Evolutionary conservation across 768 basidiomycete genomes (phyloP).

Genomic region (Lentinula aciculospora): DNA sequence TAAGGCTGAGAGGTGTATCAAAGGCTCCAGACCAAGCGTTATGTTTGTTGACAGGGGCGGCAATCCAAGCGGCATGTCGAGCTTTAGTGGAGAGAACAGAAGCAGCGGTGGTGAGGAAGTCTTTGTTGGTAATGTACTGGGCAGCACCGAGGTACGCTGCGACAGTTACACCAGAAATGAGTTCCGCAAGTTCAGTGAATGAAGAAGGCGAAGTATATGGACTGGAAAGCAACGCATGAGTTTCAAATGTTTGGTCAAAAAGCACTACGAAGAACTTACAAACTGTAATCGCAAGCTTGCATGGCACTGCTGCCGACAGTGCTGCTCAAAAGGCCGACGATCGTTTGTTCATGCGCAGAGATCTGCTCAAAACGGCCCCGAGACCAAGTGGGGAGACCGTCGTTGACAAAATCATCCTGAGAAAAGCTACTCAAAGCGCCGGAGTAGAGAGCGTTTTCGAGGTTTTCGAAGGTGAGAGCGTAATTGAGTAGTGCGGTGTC

Average conservation of each 20-base stretch:
- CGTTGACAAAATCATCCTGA: conserved; percentile 35
- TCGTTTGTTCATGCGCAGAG: conserved; percentile 44
- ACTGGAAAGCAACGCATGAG: too few relatives aligned
- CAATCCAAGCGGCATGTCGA: conserved; percentile 58
- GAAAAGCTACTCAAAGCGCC: conserved; percentile 38
- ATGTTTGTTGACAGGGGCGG: conserved; percentile 37
- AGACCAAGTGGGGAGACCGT: conserved; percentile 46
- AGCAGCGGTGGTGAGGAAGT: conserved; percentile 35
- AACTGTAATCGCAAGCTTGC: conserved; percentile 54
- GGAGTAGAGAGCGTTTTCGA: conserved; percentile 41
- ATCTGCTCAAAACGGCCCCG: conserved; percentile 48
- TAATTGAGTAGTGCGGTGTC: too few relatives aligned
- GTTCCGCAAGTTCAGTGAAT: conserved; percentile 44
- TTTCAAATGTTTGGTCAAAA: too few relatives aligned
- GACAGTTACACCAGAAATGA: conserved; percentile 45
- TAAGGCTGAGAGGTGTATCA: conserved; percentile 29
- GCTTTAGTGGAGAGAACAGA: conserved; percentile 51
- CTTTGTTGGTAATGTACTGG: conserved; percentile 34
- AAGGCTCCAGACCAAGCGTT: conserved; percentile 55
- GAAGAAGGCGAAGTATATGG: conserved; percentile 37
- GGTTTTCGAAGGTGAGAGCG: conserved; percentile 42
- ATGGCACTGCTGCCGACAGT: conserved; percentile 33
- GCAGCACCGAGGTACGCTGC: conserved; percentile 44
- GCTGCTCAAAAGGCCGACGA: conserved; percentile 49
- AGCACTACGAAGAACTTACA: too few relatives aligned